These are phyloP conservation scores for Metschnikowia anglica DNA, from an alignment of 805 yeast genomes.

Conservation along the genomic window DNA sequence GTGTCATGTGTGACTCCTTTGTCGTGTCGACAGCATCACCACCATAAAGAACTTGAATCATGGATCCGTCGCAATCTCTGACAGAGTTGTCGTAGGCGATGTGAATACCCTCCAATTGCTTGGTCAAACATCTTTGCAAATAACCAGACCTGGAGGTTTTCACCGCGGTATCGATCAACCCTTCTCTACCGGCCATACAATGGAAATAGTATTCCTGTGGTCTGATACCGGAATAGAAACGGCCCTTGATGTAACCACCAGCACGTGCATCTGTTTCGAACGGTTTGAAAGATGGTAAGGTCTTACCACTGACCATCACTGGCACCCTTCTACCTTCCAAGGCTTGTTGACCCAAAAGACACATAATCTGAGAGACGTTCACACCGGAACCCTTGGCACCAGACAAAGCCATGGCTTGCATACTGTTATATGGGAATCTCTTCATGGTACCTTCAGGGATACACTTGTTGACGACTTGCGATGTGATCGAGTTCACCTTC, in stretches of 20 bases:
- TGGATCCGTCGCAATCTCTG: constrained; percentile 91
- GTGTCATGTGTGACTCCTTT: constrained; percentile 89
- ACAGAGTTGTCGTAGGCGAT: constrained; percentile 92
- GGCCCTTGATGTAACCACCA: constrained; percentile 96
- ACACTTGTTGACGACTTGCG: constrained; percentile 92
- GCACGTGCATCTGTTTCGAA: constrained; percentile 97
- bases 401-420: constrained; percentile 98
- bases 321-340: constrained; percentile 99
- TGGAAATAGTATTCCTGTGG: constrained; percentile 99
- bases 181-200: constrained; percentile 99
- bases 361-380: constrained; percentile 98
- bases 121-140: constrained; percentile 95
- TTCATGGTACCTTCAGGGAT: constrained; percentile 97
- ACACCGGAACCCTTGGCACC: constrained; percentile 99
- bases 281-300: constrained; percentile 94
- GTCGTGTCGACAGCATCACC: constrained; percentile 96
- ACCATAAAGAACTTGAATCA: constrained; percentile 94
- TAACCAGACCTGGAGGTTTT: constrained; percentile 98
- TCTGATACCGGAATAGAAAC: constrained; percentile 95
- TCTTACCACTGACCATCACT: constrained; percentile 97
- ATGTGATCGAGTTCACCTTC: constrained; percentile 86
- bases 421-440: constrained; percentile 89
- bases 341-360: constrained; percentile 98
- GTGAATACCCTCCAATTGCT: constrained; percentile 96
- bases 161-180: constrained; percentile 98